These are phyloP conservation scores for Capsella rubella DNA, from an alignment of 441 rosid species.

Conservation along the genomic window DNA sequence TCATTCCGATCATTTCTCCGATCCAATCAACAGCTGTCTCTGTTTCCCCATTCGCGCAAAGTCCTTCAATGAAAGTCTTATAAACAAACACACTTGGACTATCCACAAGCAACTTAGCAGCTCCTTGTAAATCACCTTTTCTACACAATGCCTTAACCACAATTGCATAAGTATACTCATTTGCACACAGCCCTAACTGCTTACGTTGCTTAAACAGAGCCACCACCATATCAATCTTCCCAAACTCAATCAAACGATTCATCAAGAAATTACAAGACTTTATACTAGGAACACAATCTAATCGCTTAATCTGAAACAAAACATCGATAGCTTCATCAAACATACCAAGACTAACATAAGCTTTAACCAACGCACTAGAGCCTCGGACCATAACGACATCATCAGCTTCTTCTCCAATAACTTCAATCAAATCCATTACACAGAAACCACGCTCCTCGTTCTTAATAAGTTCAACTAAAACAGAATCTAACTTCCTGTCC, in stretches of 20 bases:
- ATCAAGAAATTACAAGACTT: conserved; percentile 68
- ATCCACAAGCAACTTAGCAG: conserved; percentile 46
- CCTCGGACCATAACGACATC: conserved; percentile 43
- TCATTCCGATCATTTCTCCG: conserved; percentile 30
- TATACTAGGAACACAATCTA: conserved; percentile 54
- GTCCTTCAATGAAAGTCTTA: conserved; percentile 68
- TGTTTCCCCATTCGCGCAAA: conserved; percentile 54
- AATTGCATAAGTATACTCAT: conserved; percentile 63
- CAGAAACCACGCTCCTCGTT: conserved; percentile 45
- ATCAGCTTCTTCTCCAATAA: conserved; percentile 36
- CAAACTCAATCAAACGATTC: conserved; percentile 56
- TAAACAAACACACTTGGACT: conserved; percentile 54
- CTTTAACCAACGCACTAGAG: conserved; percentile 62
- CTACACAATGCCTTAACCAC: conserved; percentile 68
- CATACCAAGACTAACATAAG: conserved; percentile 57
- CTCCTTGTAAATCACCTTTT: conserved; percentile 61
- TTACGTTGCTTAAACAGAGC: conserved; percentile 57
- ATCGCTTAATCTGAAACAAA: conserved; percentile 49
- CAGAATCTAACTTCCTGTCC: conserved; percentile 50
- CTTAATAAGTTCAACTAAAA: conserved; percentile 52
- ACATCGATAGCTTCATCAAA: conserved; percentile 66
- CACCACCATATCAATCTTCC: conserved; percentile 52
- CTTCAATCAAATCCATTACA: conserved; percentile 53
- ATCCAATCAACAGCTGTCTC: conserved; percentile 54
- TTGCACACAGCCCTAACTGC: conserved; percentile 56